phyloP scores from a whole-genome alignment of 2,329 filamentous ascomycete species.

The Fusarium ambrosium region DNA sequence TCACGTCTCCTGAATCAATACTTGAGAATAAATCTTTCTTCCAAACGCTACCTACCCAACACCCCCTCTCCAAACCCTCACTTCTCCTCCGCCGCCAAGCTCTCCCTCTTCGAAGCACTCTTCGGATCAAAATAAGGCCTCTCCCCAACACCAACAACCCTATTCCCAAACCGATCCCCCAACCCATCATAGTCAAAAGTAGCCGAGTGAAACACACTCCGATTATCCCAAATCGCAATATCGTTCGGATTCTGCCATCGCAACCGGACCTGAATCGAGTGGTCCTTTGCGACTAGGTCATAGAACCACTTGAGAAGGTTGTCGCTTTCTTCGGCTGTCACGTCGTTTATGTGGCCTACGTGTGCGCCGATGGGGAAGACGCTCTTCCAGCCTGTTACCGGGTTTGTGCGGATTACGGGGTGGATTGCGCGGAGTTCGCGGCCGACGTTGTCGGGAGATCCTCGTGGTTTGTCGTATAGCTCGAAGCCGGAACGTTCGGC shows the following conservation, averaged over 20 bases:
- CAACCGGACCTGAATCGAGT: slow-evolving; percentile 67
- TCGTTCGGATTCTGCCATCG: slow-evolving; percentile 62
- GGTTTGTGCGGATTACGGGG: slow-evolving; percentile 69
- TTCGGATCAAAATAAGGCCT: slow-evolving; percentile 63
- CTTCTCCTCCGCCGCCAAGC: background rate
- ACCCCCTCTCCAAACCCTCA: background rate
- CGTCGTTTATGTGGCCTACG: slow-evolving; percentile 64
- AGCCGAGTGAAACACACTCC: slow-evolving; percentile 68
- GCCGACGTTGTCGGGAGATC: slow-evolving; percentile 65
- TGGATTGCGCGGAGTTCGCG: slow-evolving; percentile 63
- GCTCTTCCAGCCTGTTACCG: slow-evolving; percentile 70
- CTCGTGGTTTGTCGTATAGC: slow-evolving; percentile 60
- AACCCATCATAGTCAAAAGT: slow-evolving; percentile 64
- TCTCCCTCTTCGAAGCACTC: slow-evolving; percentile 18
- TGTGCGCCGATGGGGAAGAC: slow-evolving; percentile 67
- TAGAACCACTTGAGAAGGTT: slow-evolving; percentile 66
- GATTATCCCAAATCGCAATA: slow-evolving; percentile 70
- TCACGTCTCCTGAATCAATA: background rate
- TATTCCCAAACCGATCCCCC: slow-evolving; percentile 62
- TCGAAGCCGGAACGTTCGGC: slow-evolving; percentile 60
- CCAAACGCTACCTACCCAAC: background rate
- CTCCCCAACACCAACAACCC: slow-evolving; percentile 68
- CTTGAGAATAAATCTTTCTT: background rate
- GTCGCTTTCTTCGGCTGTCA: slow-evolving; percentile 62
- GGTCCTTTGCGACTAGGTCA: slow-evolving; percentile 65